Percentiles rank a stretch among this genome's conserved stretches.
phyloP scores from a whole-genome alignment of 2,329 filamentous ascomycete genomes.

The Elsinoe perseae region DNA sequence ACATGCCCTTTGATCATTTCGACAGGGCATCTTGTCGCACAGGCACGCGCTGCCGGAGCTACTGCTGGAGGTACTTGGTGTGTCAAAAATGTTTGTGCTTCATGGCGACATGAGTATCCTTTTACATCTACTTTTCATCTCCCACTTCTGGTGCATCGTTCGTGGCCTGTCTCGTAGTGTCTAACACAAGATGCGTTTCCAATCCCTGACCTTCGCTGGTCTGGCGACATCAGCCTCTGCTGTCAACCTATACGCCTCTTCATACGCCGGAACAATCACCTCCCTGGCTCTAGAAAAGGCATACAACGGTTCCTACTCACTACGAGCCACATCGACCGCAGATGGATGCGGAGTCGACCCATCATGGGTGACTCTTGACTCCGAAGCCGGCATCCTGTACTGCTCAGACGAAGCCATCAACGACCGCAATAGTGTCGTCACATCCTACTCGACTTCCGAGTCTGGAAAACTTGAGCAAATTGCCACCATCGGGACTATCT shows the following conservation, averaged over 20 bases:
- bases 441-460: slow-evolving; percentile 30
- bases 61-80: not conserved
- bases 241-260: slow-evolving; percentile 37
- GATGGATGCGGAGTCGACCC: slow-evolving; percentile 47
- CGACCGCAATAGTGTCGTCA: slow-evolving; percentile 43
- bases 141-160: not conserved
- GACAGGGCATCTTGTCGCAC: not conserved
- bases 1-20: not conserved
- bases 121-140: not conserved
- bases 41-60: not conserved
- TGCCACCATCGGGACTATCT: slow-evolving; percentile 30
- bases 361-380: slow-evolving; percentile 54
- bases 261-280: slow-evolving; percentile 40
- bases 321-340: slow-evolving; percentile 40
- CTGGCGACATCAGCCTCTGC: slow-evolving; percentile 21
- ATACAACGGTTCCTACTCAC: slow-evolving; percentile 27
- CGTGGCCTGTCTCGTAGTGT: not conserved
- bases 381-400: slow-evolving; percentile 45
- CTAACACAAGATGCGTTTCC: not conserved
- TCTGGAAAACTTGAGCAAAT: slow-evolving; percentile 35
- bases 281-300: slow-evolving; percentile 32
- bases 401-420: slow-evolving; percentile 53
- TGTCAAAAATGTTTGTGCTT: not conserved
- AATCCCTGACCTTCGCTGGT: slow-evolving; percentile 19
- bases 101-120: not conserved